These are phyloP conservation scores for Papiliotrema flavescens DNA, from an alignment of 1,284 basidiomycete genomes.

Conservation along the genomic window DNA sequence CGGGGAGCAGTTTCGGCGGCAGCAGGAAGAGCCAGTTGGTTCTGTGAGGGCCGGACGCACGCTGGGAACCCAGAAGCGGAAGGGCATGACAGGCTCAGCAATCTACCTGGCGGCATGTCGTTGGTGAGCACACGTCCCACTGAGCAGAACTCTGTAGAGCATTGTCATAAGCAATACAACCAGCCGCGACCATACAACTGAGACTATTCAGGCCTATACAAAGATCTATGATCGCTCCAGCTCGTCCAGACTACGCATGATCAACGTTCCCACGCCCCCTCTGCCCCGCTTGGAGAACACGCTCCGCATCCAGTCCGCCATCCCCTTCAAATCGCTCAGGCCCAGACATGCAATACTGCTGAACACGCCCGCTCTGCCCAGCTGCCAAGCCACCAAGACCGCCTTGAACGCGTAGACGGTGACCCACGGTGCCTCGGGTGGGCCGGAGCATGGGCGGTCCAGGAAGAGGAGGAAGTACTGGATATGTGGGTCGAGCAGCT, in stretches of 20 bases:
- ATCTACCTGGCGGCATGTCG: too few species aligned
- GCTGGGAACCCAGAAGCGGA: too few species aligned
- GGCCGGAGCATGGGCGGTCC: background rate
- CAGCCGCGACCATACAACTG: too few species aligned
- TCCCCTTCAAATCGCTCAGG: conserved; percentile 5
- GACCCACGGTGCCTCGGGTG: conserved; percentile 24
- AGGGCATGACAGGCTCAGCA: too few species aligned
- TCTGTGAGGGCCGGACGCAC: too few species aligned
- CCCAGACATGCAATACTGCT: conserved; percentile 6
- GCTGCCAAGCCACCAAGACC: conserved; percentile 27
- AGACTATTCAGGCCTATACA: too few species aligned
- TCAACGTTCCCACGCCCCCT: conserved; percentile 15
- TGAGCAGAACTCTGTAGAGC: too few species aligned
- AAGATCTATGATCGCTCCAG: conserved; percentile 1
- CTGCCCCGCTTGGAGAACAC: conserved; percentile 13
- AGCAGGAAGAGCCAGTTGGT: too few species aligned
- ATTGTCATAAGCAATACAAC: too few species aligned
- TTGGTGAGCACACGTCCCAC: too few species aligned
- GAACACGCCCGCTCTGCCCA: conserved; percentile 12
- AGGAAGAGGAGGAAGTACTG: conserved; percentile 28
- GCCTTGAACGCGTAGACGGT: conserved; percentile 31
- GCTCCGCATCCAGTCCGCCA: conserved; percentile 16
- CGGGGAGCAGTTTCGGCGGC: too few species aligned
- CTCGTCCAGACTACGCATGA: conserved; percentile 14
- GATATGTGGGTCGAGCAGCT: conserved; percentile 21